phyloP scores from a whole-genome alignment of 2,329 filamentous ascomycete genomes.

The Celoporthe dispersa region DNA sequence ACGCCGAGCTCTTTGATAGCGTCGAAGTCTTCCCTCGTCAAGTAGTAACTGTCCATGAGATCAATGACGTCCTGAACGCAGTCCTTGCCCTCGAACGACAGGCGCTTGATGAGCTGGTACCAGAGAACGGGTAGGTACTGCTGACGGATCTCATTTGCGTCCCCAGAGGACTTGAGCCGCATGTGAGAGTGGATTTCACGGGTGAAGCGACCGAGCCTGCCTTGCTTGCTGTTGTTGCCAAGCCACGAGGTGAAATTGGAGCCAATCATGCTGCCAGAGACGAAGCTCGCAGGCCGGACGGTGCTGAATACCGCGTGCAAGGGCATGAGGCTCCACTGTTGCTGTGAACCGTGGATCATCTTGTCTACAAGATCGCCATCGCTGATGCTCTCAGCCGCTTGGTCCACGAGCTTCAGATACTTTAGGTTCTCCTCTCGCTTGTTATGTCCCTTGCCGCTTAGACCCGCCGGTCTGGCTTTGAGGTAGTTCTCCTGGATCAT shows the following conservation, averaged over 20 bases:
- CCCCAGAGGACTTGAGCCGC: slow-evolving; percentile 86
- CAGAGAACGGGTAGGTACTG: slow-evolving; percentile 91
- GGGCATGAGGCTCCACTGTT: slow-evolving; percentile 98
- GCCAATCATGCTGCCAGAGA: slow-evolving; percentile 76
- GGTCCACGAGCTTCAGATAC: slow-evolving; percentile 81
- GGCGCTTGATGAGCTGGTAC: slow-evolving; percentile 74
- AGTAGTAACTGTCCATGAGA: slow-evolving; percentile 95
- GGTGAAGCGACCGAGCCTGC: slow-evolving; percentile 76
- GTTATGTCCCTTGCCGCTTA: slow-evolving; percentile 61
- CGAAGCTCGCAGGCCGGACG: slow-evolving; percentile 85
- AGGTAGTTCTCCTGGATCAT: slow-evolving; percentile 99
- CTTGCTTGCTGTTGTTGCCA: slow-evolving; percentile 88
- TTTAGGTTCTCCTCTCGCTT: slow-evolving; percentile 77
- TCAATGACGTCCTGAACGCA: slow-evolving; percentile 83
- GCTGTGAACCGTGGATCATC: slow-evolving; percentile 98
- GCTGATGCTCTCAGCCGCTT: slow-evolving; percentile 93
- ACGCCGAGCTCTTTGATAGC: slow-evolving; percentile 89
- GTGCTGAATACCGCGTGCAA: slow-evolving; percentile 95
- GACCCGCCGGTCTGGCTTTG: slow-evolving; percentile 73
- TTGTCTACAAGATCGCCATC: slow-evolving; percentile 94
- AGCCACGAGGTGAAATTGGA: slow-evolving; percentile 90
- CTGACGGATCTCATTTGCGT: slow-evolving; percentile 91
- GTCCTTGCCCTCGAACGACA: slow-evolving; percentile 81
- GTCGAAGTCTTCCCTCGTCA: slow-evolving; percentile 95
- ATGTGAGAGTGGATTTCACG: slow-evolving; percentile 98